Conservation (phyloP, 176 grass and related monocot genomes). For the Elaeis guineensis region DNA sequence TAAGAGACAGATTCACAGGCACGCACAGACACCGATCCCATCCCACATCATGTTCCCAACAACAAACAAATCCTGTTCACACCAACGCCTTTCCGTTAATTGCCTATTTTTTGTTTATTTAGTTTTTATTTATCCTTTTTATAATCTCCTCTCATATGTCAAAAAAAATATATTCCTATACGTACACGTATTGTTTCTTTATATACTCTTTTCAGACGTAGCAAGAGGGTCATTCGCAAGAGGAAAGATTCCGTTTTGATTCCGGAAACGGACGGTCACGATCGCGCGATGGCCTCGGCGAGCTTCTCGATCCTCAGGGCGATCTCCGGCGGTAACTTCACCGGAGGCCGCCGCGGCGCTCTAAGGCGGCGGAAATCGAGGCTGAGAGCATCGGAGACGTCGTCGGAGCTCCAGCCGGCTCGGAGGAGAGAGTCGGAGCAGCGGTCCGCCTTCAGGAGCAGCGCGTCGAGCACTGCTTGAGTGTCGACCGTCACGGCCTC, state of each 20-base stretch:
- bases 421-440: conserved; percentile 11
- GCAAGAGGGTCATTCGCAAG: no score
- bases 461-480: not conserved
- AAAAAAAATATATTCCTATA: no score
- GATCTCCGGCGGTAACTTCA: conserved; percentile 3
- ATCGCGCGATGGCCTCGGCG: conserved; percentile 9
- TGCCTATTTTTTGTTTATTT: no score
- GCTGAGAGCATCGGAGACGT: not conserved
- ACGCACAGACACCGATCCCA: no score
- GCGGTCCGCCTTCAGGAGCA: conserved; percentile 10
- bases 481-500: not conserved
- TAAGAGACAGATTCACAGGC: no score
- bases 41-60: no score
- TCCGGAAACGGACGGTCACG: not conserved
- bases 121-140: no score
- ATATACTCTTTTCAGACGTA: no score
- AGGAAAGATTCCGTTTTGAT: not conserved
- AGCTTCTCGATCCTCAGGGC: conserved; percentile 6
- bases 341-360: not conserved
- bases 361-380: not conserved
- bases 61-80: no score
- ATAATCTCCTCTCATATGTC: no score
- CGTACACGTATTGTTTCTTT: no score
- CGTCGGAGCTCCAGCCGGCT: conserved; percentile 10
- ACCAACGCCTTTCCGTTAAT: no score